Evolutionary conservation across 2,329 filamentous ascomycete species (phyloP).

Genomic region (Lachnellula subtilissima): DNA sequence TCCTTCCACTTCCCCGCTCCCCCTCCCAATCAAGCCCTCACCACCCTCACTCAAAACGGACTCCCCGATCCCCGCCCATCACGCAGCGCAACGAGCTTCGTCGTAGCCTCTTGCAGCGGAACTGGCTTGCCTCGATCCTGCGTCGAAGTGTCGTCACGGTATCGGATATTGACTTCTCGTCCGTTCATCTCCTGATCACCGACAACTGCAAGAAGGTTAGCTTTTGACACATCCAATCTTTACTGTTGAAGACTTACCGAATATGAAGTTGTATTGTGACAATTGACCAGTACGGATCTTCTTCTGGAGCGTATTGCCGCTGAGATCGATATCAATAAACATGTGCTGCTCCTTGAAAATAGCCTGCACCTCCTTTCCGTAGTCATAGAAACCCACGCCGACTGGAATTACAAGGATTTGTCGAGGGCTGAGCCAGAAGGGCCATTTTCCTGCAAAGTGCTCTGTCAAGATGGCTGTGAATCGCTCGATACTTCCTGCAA

Average conservation of each 20-base stretch:
- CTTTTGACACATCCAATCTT: neutral
- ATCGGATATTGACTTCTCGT: constrained; percentile 58
- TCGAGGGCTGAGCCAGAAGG: constrained; percentile 81
- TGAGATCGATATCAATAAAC: constrained; percentile 66
- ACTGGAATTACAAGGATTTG: constrained; percentile 77
- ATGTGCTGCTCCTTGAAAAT: constrained; percentile 64
- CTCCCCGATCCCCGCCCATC: constrained; percentile 39
- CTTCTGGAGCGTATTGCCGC: constrained; percentile 80
- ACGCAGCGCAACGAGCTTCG: constrained; percentile 50
- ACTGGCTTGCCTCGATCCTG: constrained; percentile 58
- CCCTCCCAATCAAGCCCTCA: neutral
- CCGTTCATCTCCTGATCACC: constrained; percentile 57
- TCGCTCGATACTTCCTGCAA: constrained; percentile 65
- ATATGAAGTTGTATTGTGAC: constrained; percentile 79
- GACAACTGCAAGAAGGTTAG: constrained; percentile 43
- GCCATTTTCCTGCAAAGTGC: constrained; percentile 85
- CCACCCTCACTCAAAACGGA: constrained; percentile 32
- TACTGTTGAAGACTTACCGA: constrained; percentile 47
- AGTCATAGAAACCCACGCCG: constrained; percentile 65
- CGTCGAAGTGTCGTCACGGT: constrained; percentile 57
- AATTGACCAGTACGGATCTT: constrained; percentile 81
- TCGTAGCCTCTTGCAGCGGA: constrained; percentile 50
- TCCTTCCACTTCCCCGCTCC: neutral
- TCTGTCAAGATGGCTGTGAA: constrained; percentile 74
- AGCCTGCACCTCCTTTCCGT: constrained; percentile 68